Evolutionary conservation across 1,284 basidiomycete genomes (phyloP).

Genomic region (Trametes versicolor): DNA sequence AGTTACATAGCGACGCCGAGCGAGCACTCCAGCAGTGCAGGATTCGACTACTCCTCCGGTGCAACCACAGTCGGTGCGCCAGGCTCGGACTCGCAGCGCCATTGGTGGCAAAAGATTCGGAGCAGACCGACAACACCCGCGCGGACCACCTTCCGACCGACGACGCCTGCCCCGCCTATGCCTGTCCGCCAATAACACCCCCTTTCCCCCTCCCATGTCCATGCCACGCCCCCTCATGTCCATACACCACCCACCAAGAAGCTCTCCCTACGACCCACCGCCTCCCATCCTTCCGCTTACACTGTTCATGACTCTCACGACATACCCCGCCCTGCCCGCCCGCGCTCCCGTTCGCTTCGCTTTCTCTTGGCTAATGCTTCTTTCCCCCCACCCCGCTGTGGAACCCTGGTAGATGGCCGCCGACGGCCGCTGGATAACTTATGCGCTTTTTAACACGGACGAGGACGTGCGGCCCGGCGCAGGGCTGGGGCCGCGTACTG

Average conservation of each 20-base stretch:
- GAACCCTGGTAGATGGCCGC: conserved; percentile 12
- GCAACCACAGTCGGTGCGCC: conserved; percentile 13
- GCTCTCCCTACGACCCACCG: neutral
- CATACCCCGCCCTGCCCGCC: neutral
- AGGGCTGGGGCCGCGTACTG: conserved; percentile 12
- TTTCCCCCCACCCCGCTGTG: neutral
- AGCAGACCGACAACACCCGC: conserved; percentile 34
- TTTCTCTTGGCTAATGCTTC: neutral
- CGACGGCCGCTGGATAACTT: conserved; percentile 22
- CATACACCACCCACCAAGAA: conserved; percentile 12
- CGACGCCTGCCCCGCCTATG: conserved; percentile 32
- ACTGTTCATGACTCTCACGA: conserved; percentile 31
- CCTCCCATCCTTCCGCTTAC: neutral
- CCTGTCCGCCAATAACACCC: conserved; percentile 23
- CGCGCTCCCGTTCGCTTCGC: neutral
- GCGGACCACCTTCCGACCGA: conserved; percentile 29
- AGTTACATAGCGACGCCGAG: conserved; percentile 31
- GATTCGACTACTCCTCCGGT: conserved; percentile 25
- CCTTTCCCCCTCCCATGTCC: neutral
- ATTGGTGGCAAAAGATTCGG: conserved; percentile 45
- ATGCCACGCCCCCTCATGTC: conserved; percentile 2
- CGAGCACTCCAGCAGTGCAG: conserved; percentile 24
- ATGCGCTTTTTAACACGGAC: conserved; percentile 28
- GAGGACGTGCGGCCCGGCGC: conserved; percentile 1
- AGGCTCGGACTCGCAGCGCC: conserved; percentile 30